These are phyloP conservation scores for Hyaloscypha variabilis DNA, from an alignment of 495 filamentous ascomycete genomes.

Conservation along the genomic window DNA sequence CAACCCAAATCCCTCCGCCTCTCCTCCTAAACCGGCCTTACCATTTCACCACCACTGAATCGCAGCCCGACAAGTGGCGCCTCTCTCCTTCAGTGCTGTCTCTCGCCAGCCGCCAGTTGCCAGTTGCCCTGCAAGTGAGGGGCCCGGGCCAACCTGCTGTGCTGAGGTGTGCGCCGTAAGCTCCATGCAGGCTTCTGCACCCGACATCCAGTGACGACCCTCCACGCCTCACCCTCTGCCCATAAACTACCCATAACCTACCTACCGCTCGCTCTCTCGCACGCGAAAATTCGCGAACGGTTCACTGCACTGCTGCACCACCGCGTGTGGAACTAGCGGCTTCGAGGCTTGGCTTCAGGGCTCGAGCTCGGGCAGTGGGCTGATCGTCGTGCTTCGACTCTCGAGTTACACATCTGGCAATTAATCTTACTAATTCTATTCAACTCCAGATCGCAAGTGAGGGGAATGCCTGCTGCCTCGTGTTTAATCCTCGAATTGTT, in stretches of 20 bases:
- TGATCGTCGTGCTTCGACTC: background rate
- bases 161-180: too few species aligned
- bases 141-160: too few species aligned
- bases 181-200: too few species aligned
- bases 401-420: background rate
- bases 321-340: background rate
- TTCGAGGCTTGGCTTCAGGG: background rate
- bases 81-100: background rate
- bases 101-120: too few species aligned
- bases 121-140: too few species aligned
- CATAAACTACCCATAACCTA: too few species aligned
- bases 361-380: background rate
- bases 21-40: background rate
- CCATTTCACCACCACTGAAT: too few species aligned
- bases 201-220: too few species aligned
- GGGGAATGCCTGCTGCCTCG: background rate
- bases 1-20: background rate
- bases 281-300: background rate
- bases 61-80: background rate
- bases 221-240: too few species aligned
- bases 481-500: background rate
- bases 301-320: background rate
- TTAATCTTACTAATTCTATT: constrained; percentile 1
- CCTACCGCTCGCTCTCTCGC: background rate
- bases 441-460: background rate